Evolutionary conservation across 768 basidiomycete genomes (phyloP), one percentile per base, ranked within the genome.

Genomic region (Porpolomopsis calyptriformis): DNA sequence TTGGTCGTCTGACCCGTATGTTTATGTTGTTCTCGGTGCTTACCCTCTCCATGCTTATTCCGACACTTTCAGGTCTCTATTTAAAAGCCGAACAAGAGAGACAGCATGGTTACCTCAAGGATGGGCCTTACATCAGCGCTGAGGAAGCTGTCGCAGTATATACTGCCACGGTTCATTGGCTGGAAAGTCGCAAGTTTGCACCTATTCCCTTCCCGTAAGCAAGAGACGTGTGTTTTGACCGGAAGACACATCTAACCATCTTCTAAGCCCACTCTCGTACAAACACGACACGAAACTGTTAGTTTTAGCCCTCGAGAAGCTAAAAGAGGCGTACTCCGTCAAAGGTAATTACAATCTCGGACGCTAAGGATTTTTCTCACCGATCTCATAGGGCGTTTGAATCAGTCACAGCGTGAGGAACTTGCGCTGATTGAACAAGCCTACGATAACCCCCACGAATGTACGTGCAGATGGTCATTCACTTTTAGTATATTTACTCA

Each of bases 91-190:
- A 99, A 67, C 96, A 99, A 60, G 96, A 99, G 67, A 74, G 96
- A 50, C 96, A 98, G 63, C 94, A 99, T 56, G 93, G 85, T 2
- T 99, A 99, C 61, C 80, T 99, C 52, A 98, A 99, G 70, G 96
- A 99, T 64, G 96, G 96, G 42, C 96, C 96, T 4, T 98, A 99
- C 61, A 92, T 99, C 64, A 94, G 89, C 54, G 92, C 94, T 10
- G 96, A 98, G 62, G 96, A 98, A 60, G 96, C 94, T 43, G 94
- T 98, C 18, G 96, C 96, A 2, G 92, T 98, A 59, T 99, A 98
- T 65, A 94, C 94, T 0, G 90, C 93, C 8, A 97, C 94, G 0
- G 94, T 98, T 2, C 94, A 99, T 64, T 99, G 96, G 96, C 73
- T 99, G 19, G 96, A 99, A 65, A 90, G 85, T 56, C 78, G 94